Evolutionary conservation across 169 alveolate species (phyloP).

Genomic region (Plasmodium coatneyi): DNA sequence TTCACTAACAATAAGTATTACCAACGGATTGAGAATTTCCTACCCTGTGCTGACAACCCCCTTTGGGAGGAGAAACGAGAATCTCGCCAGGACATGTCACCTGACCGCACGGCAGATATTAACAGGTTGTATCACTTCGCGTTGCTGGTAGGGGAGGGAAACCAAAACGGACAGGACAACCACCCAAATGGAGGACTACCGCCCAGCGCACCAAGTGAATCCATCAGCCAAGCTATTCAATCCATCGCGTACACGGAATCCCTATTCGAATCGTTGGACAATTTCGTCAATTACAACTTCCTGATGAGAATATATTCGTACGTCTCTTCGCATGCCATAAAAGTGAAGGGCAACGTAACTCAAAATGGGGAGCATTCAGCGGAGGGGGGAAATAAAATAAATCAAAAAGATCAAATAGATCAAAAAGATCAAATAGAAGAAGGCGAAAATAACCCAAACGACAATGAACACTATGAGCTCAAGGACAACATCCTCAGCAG

Average conservation of each 20-base stretch:
- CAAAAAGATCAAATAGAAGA: not conserved
- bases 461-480: not conserved
- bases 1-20: constrained; percentile 44
- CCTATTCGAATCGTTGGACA: constrained; percentile 27
- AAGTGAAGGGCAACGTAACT: not conserved
- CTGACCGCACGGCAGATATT: not conserved
- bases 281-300: constrained; percentile 44
- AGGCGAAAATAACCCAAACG: not conserved
- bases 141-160: not conserved
- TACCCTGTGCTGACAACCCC: not conserved
- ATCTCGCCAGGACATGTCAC: not conserved
- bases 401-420: not conserved
- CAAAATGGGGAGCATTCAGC: not conserved
- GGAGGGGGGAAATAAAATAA: not conserved
- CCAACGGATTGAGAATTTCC: not conserved
- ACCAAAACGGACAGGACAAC: not conserved
- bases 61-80: not conserved
- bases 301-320: constrained; percentile 51
- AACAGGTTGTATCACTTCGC: not conserved
- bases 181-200: not conserved
- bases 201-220: not conserved
- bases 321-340: constrained; percentile 51
- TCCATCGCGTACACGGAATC: constrained; percentile 4
- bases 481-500: constrained; percentile 50
- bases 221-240: not conserved